phyloP scores from a whole-genome alignment of 345 rosid genomes.

The Eucalyptus leucophloia region DNA sequence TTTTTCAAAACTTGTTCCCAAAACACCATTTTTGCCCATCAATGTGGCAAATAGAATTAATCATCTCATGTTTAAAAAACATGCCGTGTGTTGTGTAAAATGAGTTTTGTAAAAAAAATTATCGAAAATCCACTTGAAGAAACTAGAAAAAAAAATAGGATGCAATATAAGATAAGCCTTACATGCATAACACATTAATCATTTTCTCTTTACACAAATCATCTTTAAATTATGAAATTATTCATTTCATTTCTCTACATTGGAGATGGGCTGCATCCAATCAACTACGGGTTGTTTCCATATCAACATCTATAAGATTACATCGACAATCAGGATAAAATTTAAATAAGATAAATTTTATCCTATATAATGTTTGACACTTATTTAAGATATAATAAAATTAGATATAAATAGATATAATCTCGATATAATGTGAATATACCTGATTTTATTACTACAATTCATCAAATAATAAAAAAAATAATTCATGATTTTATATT shows the following conservation, averaged over 20 bases:
- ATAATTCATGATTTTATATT: too few relatives aligned
- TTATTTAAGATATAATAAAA: too few relatives aligned
- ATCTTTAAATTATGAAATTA: neutral
- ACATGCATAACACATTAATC: neutral
- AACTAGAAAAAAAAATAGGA: neutral
- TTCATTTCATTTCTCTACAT: neutral
- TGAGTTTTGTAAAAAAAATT: neutral
- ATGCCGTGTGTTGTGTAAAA: neutral
- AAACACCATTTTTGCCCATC: too few relatives aligned
- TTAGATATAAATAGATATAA: too few relatives aligned
- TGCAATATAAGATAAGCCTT: neutral
- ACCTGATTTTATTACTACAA: accelerated
- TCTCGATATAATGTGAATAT: too few relatives aligned
- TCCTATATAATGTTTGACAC: accelerated
- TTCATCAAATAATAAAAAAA: too few relatives aligned
- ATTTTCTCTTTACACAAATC: neutral
- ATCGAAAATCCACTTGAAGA: neutral
- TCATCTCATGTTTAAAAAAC: too few relatives aligned
- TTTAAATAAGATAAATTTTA: too few relatives aligned
- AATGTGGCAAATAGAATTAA: too few relatives aligned
- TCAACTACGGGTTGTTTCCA: too few relatives aligned
- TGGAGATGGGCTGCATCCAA: neutral
- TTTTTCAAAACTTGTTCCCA: too few relatives aligned
- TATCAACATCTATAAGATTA: neutral
- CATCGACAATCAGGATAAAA: accelerated